Conservation (phyloP, 75 land plant genomes). For the Chamaecyparis obtusa region DNA sequence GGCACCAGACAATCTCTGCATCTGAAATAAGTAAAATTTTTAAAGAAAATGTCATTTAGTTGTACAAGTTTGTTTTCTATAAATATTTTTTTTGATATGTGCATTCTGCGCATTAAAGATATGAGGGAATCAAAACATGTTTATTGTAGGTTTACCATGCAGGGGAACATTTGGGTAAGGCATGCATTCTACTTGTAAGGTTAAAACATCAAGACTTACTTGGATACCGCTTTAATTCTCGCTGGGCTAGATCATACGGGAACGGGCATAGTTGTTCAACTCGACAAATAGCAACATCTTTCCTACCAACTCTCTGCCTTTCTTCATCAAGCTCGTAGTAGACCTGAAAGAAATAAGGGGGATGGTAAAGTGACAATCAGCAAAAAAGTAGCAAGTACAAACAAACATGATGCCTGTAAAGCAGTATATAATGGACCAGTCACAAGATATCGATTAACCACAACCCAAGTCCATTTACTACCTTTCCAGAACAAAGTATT, state of each 20-base stretch:
- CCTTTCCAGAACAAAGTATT: slow-evolving; percentile 96
- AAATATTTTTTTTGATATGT: background rate
- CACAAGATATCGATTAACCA: background rate
- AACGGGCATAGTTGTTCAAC: slow-evolving; percentile 95
- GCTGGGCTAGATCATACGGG: slow-evolving; percentile 83
- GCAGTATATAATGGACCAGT: background rate
- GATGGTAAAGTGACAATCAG: background rate
- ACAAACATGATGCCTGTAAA: background rate
- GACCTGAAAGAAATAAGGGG: slow-evolving; percentile 37
- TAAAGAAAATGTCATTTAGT: background rate
- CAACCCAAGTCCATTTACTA: slow-evolving; percentile 9
- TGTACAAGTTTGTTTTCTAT: background rate
- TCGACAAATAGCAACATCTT: slow-evolving; percentile 89
- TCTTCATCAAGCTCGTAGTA: slow-evolving; percentile 95
- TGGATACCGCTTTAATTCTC: slow-evolving; percentile 92
- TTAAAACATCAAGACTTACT: slow-evolving; percentile 45
- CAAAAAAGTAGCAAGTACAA: background rate
- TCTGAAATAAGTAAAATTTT: slow-evolving; percentile 36
- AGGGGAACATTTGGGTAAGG: background rate
- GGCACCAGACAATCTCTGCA: slow-evolving; percentile 97
- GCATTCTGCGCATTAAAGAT: background rate
- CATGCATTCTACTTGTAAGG: background rate
- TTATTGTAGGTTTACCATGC: background rate
- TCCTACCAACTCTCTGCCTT: slow-evolving; percentile 42
- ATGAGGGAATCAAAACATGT: background rate